phyloP scores from a whole-genome alignment of 371 early-diverging fungal species.

The Blastocladiella emersonii region DNA sequence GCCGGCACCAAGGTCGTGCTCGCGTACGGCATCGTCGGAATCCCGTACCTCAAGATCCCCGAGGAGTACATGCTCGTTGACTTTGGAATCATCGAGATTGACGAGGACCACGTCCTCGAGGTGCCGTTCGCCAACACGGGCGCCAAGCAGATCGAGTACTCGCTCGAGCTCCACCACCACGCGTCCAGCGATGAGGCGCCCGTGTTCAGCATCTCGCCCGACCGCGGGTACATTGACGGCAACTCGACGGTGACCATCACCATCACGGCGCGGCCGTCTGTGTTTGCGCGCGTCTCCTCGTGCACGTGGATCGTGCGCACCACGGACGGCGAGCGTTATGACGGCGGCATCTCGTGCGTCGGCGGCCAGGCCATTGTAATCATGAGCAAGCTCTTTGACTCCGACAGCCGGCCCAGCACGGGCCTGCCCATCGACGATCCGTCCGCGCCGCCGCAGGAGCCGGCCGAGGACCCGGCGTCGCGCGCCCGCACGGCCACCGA shows the following conservation, averaged over 20 bases:
- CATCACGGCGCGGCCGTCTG: conserved; percentile 18
- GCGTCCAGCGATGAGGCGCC: conserved; percentile 20
- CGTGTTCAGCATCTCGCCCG: conserved; percentile 19
- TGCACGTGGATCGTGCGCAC: conserved; percentile 25
- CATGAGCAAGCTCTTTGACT: conserved; percentile 9
- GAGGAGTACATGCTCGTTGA: conserved; percentile 19
- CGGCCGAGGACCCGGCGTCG: background rate
- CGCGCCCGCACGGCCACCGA: background rate
- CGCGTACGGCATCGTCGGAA: conserved; percentile 39
- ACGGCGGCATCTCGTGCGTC: conserved; percentile 19
- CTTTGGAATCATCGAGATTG: conserved; percentile 34
- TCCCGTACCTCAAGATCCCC: conserved; percentile 32
- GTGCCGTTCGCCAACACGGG: conserved; percentile 31
- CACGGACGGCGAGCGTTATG: conserved; percentile 32
- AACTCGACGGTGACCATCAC: conserved; percentile 9
- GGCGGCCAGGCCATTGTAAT: conserved; percentile 41
- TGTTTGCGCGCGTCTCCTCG: conserved; percentile 22
- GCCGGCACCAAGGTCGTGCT: conserved; percentile 27
- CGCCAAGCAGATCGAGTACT: conserved; percentile 23
- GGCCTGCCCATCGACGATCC: background rate
- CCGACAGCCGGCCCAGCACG: background rate
- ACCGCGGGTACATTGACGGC: conserved; percentile 22
- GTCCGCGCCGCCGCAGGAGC: too few species aligned
- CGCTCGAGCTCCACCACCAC: conserved; percentile 15
- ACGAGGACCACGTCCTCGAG: conserved; percentile 19